Evolutionary conservation across 139 green algal genomes (phyloP), one percentile per base, ranked within the genome.

Genomic region (Chlamydomonas sphaeroides): DNA sequence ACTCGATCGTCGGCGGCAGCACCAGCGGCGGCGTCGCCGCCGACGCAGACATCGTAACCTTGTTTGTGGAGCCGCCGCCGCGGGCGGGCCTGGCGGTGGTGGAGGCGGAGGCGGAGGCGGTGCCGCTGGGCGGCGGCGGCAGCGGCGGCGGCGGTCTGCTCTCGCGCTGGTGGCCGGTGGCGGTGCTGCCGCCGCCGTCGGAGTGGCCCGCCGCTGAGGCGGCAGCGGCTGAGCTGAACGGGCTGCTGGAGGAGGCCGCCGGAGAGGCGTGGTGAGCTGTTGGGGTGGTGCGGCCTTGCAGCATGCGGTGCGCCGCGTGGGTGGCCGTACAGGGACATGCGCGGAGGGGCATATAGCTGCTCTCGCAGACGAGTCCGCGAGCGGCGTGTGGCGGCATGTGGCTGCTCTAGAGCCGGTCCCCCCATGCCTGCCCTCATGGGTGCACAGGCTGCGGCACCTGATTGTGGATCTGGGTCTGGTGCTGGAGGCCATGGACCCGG

Each of bases 401-500:
- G 8, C 59, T 10, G 11, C 3, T 28, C 11, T 6, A 36, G 28
- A 15, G 5, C 28, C 6, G 7, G 26, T 35, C 21, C 20, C 38
- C 8, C 21, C 38, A 51, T 26, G 1, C 38, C 67, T 14, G 10
- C 11, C 8, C 2, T 11, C 41, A 5, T 42, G 57, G 45, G 14
- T 51, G 14, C 18, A 61, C 75, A 82, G 75, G 75, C 48, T 51
- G 6, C 75, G 75, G 7, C 25, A 49, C 6, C 10, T 82, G 23
- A 25, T 82, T 7, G 75, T 82, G n/a, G 75, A 82, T 30, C 39
- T 73, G 8, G 75, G 75, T 3, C 75, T 82, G 61, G 62, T 82
- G 23, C n/a, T 82, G 32, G 75, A 82, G 62, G 75, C 75, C 4
- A 8, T 82, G 61, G 61, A 77, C 28, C 65, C 65, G 23, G 65